A percentile compares a stretch with the other conserved stretches of the same genome.
These are phyloP conservation scores for Oenanthe sinensis DNA, from an alignment of 129 eudicot species.

Conservation along the genomic window DNA sequence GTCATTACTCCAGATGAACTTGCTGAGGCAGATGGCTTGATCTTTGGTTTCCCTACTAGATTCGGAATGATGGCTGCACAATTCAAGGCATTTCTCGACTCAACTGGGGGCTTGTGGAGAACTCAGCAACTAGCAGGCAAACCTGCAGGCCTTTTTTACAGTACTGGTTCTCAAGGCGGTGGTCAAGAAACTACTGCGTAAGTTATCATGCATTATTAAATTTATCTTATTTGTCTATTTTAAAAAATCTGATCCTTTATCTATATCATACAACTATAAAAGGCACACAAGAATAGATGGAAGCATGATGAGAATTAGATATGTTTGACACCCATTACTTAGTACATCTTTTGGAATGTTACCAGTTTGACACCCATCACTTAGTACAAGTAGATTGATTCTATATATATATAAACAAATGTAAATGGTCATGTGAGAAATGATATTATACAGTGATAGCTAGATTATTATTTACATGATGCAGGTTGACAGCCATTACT, in stretches of 20 bases:
- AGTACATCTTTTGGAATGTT: too few relatives aligned
- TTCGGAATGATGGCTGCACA: slow-evolving; percentile 26
- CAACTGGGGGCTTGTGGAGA: slow-evolving; percentile 24
- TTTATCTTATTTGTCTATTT: background rate
- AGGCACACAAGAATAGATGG: background rate
- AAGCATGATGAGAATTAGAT: background rate
- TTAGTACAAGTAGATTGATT: background rate
- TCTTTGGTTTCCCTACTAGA: slow-evolving; percentile 24
- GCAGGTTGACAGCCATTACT: slow-evolving; percentile 78
- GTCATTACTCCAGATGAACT: slow-evolving; percentile 13
- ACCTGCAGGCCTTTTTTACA: slow-evolving; percentile 22
- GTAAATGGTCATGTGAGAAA: background rate
- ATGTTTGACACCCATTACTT: slow-evolving; percentile 14
- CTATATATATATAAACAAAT: background rate
- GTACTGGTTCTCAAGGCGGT: slow-evolving; percentile 22
- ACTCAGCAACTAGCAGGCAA: slow-evolving; percentile 20
- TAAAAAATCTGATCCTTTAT: background rate
- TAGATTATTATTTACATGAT: background rate
- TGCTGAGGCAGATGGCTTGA: slow-evolving; percentile 13
- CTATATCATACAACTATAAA: background rate
- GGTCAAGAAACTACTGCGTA: slow-evolving; percentile 26
- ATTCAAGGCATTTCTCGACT: slow-evolving; percentile 21
- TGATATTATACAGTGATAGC: background rate
- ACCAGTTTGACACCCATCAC: slow-evolving; percentile 12
- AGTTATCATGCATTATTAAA: background rate